Percentiles rank a stretch among this genome's conserved stretches.
phyloP scores from a whole-genome alignment of 1,284 basidiomycete species.

The Wolfiporia cocos region DNA sequence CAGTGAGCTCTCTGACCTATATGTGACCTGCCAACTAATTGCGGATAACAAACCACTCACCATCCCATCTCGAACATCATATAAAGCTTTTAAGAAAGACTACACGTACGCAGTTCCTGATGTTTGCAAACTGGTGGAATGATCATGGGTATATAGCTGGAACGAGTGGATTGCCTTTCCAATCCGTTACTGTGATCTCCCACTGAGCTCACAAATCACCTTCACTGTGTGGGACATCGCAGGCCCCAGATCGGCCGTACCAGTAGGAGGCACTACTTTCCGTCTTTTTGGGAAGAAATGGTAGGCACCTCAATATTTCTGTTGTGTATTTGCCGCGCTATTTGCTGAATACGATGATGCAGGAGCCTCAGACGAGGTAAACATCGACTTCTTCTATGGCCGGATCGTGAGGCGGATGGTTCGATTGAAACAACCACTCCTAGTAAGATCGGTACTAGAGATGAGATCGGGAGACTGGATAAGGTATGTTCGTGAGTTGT shows the following conservation, averaged over 20 bases:
- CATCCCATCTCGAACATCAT: constrained; percentile 85
- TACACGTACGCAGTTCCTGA: constrained; percentile 56
- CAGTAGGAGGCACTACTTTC: constrained; percentile 90
- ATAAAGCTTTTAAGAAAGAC: constrained; percentile 84
- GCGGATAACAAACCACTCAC: constrained; percentile 92
- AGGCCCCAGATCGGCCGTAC: constrained; percentile 65
- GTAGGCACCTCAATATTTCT: too few relatives aligned
- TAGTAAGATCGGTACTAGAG: constrained; percentile 72
- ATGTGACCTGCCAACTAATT: constrained; percentile 86
- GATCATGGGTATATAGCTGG: constrained; percentile 57
- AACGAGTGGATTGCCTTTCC: constrained; percentile 92
- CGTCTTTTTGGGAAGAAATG: constrained; percentile 88
- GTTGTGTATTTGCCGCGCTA: too few relatives aligned
- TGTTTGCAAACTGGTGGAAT: background rate
- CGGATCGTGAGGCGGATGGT: constrained; percentile 80
- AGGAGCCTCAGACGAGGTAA: constrained; percentile 90
- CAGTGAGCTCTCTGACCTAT: constrained; percentile 76
- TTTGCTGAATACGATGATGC: constrained; percentile 2
- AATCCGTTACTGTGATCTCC: constrained; percentile 87
- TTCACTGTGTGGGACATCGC: constrained; percentile 96
- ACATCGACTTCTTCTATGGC: constrained; percentile 85
- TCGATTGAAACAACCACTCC: constrained; percentile 79
- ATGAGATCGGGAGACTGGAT: constrained; percentile 93
- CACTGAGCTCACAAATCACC: constrained; percentile 81
- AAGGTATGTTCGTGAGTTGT: constrained; percentile 49